Evolutionary conservation across 805 yeast genomes (phyloP).

Genomic region (Peterozyma toletana): DNA sequence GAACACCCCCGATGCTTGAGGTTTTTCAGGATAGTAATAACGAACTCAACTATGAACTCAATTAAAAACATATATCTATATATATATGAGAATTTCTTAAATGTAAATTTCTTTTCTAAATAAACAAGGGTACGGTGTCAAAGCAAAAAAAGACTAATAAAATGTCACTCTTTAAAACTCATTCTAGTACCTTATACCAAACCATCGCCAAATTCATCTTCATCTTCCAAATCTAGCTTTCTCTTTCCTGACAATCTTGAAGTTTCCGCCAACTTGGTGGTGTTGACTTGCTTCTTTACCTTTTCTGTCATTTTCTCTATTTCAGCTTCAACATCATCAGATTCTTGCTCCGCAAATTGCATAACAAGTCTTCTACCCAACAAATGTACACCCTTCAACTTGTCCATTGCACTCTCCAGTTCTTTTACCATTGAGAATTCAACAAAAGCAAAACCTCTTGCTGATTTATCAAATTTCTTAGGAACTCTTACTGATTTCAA

Average conservation of each 20-base stretch:
- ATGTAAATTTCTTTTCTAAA: no score
- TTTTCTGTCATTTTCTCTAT: conserved; percentile 85
- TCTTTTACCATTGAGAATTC: conserved; percentile 84
- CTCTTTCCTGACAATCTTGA: conserved; percentile 66
- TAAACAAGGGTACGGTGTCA: no score
- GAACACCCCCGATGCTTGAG: neutral
- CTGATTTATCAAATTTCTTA: conserved; percentile 87
- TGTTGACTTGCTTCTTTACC: conserved; percentile 75
- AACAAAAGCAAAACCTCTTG: conserved; percentile 97
- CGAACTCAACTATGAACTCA: no score
- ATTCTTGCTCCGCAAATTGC: conserved; percentile 83
- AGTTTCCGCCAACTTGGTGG: conserved; percentile 67
- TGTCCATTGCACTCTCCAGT: conserved; percentile 91
- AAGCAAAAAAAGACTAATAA: no score
- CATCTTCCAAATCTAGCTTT: conserved; percentile 59
- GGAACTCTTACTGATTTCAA: conserved; percentile 94
- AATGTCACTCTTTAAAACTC: no score
- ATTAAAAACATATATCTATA: no score
- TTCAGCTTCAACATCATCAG: conserved; percentile 82
- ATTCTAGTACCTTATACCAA: neutral
- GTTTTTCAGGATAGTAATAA: no score
- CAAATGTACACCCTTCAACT: conserved; percentile 92
- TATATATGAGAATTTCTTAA: no score
- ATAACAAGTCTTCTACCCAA: conserved; percentile 90
- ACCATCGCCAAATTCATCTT: conserved; percentile 26